Base-by-base conservation (phyloP, 176 grass and related monocot genomes). In the Stipa capillata region DNA sequence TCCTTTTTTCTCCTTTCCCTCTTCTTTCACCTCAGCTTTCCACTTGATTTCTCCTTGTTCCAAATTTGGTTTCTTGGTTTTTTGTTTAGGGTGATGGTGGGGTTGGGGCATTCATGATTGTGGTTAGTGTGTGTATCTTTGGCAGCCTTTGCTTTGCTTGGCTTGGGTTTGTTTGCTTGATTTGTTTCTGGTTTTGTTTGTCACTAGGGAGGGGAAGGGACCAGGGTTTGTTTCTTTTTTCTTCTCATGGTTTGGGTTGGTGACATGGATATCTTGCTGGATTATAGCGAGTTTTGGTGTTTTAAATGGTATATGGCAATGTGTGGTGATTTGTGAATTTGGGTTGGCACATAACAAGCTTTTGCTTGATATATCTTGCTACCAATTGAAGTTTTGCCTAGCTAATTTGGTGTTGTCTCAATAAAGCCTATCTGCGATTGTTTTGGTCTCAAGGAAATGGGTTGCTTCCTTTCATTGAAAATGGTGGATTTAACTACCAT, bases 81-180 rank as follows among this genome's bases (percentile, higher is more conserved):
- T 4, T 42, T 20, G 7, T 70, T 45, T 18, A 45, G 5, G 25
- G 8, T 36, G 6, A 64, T 53, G 78, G 64, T 74, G 81, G 81
- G 42, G 43, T 4, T 20, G 67, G 80, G 49, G 20, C 29, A 57
- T 83, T 42, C 76, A 89, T 89, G 42, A 84, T 84, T 80, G 54
- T 85, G 53, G 87, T 63, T 81, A 89, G 82, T 84, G 86, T 75
- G 2, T 74, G 59, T 28, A 35, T 74, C 48, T 79, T 79, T 60
- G 10, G 41, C 81, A 84, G 59, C 40, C 67, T 88, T 84, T 58
- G 56, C 43, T 40, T 57, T n/a, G 27, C 72, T n/a, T n/a, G n/a
- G n/a, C n/a, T n/a, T n/a, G n/a, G n/a, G n/a, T 54, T 77, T 28
- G 70, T 3, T 83, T 88, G 79, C 65, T 72, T 67, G 25, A 75